Percentiles rank a stretch among this genome's conserved stretches.
Evolutionary conservation across 352 stramenopile genomes (phyloP).

Genomic region (Elongisporangium prolatum): DNA sequence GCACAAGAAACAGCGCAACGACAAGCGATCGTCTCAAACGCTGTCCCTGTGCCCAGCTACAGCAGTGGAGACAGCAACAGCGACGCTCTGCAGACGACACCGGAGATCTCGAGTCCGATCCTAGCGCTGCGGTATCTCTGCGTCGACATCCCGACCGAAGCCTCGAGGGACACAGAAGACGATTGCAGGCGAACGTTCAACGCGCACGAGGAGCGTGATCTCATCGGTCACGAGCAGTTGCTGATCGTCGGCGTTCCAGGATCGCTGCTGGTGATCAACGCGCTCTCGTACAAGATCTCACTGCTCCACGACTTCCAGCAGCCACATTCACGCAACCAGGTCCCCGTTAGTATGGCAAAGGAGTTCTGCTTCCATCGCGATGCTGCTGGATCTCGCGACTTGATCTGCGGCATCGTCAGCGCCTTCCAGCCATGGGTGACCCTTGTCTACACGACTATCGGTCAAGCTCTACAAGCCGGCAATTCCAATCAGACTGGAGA

Average conservation of each 20-base stretch:
- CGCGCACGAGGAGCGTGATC: constrained; percentile 34
- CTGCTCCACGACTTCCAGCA: constrained; percentile 56
- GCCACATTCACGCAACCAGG: background rate
- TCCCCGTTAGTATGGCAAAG: constrained; percentile 44
- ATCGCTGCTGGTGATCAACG: constrained; percentile 53
- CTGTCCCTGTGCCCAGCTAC: constrained; percentile 16
- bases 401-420: constrained; percentile 49
- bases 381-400: constrained; percentile 2
- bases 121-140: constrained; percentile 50
- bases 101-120: constrained; percentile 39
- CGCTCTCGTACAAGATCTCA: constrained; percentile 58
- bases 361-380: constrained; percentile 45
- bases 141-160: constrained; percentile 5
- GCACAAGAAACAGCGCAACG: constrained; percentile 29
- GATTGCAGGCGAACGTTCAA: constrained; percentile 29
- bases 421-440: constrained; percentile 52
- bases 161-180: background rate
- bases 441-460: background rate
- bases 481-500: constrained; percentile 15
- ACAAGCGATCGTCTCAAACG: constrained; percentile 16
- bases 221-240: constrained; percentile 51
- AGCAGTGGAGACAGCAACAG: background rate
- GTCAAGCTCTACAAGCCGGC: constrained; percentile 28
- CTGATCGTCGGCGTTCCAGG: constrained; percentile 43
- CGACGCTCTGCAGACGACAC: constrained; percentile 3